phyloP scores from a whole-genome alignment of 176 grass and related monocot genomes.

The Poa pratensis region DNA sequence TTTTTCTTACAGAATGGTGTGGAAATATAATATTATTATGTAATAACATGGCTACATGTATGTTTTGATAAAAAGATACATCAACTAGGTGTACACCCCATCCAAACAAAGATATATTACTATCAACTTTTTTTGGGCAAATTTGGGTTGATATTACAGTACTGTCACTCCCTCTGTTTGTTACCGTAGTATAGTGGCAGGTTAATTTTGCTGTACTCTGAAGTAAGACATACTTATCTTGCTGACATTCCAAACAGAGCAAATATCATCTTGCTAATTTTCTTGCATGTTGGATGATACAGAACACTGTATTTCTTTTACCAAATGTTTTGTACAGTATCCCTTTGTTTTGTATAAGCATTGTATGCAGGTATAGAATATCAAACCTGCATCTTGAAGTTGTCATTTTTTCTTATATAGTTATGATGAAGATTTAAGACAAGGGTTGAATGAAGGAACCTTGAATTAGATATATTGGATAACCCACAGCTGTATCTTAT shows the following conservation, averaged over 20 bases:
- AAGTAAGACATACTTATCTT: slow-evolving; percentile 18
- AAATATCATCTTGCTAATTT: slow-evolving; percentile 25
- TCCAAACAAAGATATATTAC: slow-evolving; percentile 27
- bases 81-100: slow-evolving; percentile 24
- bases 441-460: not conserved
- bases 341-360: not conserved
- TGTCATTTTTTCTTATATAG: slow-evolving; percentile 8
- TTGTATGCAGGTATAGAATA: slow-evolving; percentile 15
- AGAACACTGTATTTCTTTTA: not conserved
- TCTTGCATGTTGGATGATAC: slow-evolving; percentile 7
- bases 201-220: slow-evolving; percentile 8
- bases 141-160: not conserved
- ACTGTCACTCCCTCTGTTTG: slow-evolving; percentile 18
- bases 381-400: slow-evolving; percentile 15
- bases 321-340: not conserved
- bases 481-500: slow-evolving; percentile 12
- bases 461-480: not conserved
- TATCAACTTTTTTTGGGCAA: not conserved
- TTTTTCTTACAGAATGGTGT: not conserved
- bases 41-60: not conserved
- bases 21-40: not conserved
- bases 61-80: slow-evolving; percentile 10
- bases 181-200: slow-evolving; percentile 1
- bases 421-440: slow-evolving; percentile 8
- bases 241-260: not conserved